Base-by-base conservation (phyloP, 2,329 filamentous ascomycete genomes). In the Colletotrichum agaves region DNA sequence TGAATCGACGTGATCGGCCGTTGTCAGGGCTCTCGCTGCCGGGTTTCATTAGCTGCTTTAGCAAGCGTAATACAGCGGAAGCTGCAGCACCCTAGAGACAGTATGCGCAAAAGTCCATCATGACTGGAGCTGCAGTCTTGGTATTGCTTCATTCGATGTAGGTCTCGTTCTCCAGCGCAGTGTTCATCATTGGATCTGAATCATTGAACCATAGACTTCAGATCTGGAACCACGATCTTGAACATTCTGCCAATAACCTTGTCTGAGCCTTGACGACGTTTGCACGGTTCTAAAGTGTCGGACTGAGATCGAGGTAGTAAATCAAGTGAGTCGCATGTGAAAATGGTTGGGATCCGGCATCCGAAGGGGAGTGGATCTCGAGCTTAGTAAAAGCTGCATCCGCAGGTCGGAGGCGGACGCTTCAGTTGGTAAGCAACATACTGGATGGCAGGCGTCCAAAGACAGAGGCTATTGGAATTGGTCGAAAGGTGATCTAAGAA, bases 1-100 rank as follows among this genome's bases (percentile, higher is more conserved):
- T 17, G 63, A 69, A 69, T 69, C 66, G 62, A 69, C 62, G 63
- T 46, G 50, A 69, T 67, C 66, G 62, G 61, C 66, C 66, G 63
- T 61, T 67, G 52, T 64, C 50, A 61, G 56, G 43, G 37, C 43
- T 52, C 47, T 67, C 39, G 43, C 56, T 61, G 62, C 41, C 21
- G 61, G 61, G 61, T 64, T 55, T 46, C 52, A 46, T 47, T 21
- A 41, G 61, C 61, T 56, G 55, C 41, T 12, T 61, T 55, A 46
- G 37, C 15, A 53, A 31, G 33, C 59, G 55, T 60, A 43, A 61
- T 65, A 44, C 33, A 37, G 64, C 61, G 11, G 53, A 19, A 53
- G 53, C 53, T 60, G 65, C 65, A 60, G 39, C 47, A 15, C n/a
- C n/a, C 17, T 31, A 47, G 13, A 37, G 31, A 11, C 44, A 23